A percentile compares a stretch with the other conserved stretches of the same genome.
Conservation (phyloP, 495 filamentous ascomycete genomes). For the Chaetomidium leptoderma region DNA sequence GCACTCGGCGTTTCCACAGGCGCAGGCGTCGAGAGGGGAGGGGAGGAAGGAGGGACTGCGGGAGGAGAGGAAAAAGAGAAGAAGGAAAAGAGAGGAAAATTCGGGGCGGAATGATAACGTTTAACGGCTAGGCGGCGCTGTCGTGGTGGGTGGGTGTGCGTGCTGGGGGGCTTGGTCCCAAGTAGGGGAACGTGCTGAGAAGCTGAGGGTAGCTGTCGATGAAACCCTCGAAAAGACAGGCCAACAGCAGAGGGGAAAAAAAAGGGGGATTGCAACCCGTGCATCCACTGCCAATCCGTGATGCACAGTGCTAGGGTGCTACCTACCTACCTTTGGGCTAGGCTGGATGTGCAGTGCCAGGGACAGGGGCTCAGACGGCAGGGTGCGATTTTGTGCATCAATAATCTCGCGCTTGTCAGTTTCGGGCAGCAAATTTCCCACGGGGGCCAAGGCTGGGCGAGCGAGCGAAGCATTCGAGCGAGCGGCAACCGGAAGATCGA, state of each 20-base stretch:
- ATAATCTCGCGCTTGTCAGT: slow-evolving; percentile 20
- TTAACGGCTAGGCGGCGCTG: slow-evolving; percentile 7
- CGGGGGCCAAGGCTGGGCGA: neutral
- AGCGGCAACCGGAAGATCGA: neutral
- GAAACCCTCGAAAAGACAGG: slow-evolving; percentile 17
- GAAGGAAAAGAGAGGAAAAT: slow-evolving; percentile 19
- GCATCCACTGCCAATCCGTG: slow-evolving; percentile 20
- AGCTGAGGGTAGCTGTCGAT: slow-evolving; percentile 22
- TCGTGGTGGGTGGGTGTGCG: too few species aligned
- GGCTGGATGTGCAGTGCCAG: slow-evolving; percentile 16
- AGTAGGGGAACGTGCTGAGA: slow-evolving; percentile 19
- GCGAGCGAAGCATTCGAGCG: neutral
- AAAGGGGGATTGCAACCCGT: slow-evolving; percentile 22
- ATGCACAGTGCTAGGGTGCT: slow-evolving; percentile 15
- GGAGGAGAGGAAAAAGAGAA: slow-evolving; percentile 16
- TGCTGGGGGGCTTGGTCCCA: neutral
- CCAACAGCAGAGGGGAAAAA: slow-evolving; percentile 13
- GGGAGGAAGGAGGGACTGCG: slow-evolving; percentile 26
- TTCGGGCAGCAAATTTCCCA: slow-evolving; percentile 29
- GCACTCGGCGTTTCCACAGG: slow-evolving; percentile 28
- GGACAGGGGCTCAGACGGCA: slow-evolving; percentile 13
- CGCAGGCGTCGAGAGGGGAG: slow-evolving; percentile 18
- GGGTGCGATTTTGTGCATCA: too few species aligned
- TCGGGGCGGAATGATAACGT: slow-evolving; percentile 21
- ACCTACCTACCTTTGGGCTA: neutral